These are phyloP conservation scores for Monosporascus sp. DNA, from an alignment of 2,329 filamentous ascomycete species.

Conservation along the genomic window DNA sequence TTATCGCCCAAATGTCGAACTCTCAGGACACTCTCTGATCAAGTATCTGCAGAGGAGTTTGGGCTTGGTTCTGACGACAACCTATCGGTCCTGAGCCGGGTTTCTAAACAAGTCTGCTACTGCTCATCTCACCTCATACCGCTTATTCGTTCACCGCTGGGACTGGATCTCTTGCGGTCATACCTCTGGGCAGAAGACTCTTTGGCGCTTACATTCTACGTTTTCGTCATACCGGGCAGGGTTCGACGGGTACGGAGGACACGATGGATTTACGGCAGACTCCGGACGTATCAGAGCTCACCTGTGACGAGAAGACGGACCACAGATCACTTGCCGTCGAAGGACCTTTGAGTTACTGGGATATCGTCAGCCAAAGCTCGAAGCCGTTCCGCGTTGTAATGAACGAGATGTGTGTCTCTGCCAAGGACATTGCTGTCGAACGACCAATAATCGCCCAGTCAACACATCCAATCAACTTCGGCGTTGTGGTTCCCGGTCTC, in stretches of 20 bases:
- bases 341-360: neutral
- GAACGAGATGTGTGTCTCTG: slow-evolving; percentile 7
- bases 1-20: neutral
- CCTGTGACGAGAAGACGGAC: neutral
- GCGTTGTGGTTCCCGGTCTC: slow-evolving; percentile 65
- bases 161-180: neutral
- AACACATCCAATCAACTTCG: slow-evolving; percentile 63
- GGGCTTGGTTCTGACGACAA: neutral
- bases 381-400: slow-evolving; percentile 9
- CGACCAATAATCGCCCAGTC: slow-evolving; percentile 5
- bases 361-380: slow-evolving; percentile 1
- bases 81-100: neutral
- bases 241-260: neutral
- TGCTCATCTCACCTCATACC: neutral
- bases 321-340: neutral
- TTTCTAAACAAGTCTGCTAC: neutral
- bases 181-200: neutral
- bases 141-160: neutral
- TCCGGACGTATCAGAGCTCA: neutral
- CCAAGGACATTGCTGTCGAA: slow-evolving; percentile 10
- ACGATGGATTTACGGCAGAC: neutral
- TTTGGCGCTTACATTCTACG: neutral
- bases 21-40: neutral
- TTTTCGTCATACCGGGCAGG: neutral
- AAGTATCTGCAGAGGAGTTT: neutral